phyloP scores from a whole-genome alignment of 257 asterid genomes.

The Ophiorrhiza pumila region DNA sequence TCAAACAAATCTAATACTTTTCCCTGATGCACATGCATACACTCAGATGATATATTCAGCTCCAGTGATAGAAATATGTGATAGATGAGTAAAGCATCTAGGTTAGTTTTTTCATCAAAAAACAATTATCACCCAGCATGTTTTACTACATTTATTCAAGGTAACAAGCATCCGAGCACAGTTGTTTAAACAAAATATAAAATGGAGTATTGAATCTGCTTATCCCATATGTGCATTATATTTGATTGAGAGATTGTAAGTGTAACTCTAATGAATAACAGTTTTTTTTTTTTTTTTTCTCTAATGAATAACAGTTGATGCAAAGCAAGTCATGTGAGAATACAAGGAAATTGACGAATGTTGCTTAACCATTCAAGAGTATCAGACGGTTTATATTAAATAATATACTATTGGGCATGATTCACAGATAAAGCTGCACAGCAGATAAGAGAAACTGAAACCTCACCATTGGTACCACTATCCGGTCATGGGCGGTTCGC shows the following conservation, averaged over 20 bases:
- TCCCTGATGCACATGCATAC: too few relatives aligned
- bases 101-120: not conserved
- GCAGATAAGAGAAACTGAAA: constrained; percentile 25
- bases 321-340: not conserved
- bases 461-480: constrained; percentile 95
- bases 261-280: not conserved
- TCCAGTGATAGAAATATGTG: not conserved
- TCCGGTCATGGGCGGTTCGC: constrained; percentile 74
- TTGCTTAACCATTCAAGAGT: not conserved
- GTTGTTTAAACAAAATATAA: not conserved
- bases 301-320: not conserved
- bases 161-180: not conserved
- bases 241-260: not conserved
- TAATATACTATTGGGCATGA: not conserved
- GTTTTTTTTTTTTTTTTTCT: not conserved
- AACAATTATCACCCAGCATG: not conserved
- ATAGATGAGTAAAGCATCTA: not conserved
- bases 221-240: not conserved
- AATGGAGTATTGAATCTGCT: not conserved
- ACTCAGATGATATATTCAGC: not conserved
- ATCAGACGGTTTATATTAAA: not conserved
- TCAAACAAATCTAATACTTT: not conserved
- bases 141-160: not conserved
- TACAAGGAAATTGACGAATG: not conserved
- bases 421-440: not conserved